Base-by-base conservation (phyloP, 768 basidiomycete genomes). In the Russula griseocarnosa region DNA sequence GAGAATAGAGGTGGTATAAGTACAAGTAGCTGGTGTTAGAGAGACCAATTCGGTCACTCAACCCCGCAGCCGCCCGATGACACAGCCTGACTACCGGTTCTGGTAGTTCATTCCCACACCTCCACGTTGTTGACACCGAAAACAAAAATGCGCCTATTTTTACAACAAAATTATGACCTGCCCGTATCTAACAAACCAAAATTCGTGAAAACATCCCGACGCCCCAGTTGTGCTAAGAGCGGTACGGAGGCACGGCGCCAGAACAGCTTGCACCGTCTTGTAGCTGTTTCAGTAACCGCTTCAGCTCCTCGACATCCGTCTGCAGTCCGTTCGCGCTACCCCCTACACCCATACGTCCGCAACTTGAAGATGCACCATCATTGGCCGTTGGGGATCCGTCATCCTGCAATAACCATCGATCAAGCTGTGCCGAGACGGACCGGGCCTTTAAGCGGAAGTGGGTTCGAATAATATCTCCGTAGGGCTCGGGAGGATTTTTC, bases 401-500 rank as follows among this genome's bases (percentile, higher is more conserved):
- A 70, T 96, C 94, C 60, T 82, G 74, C 5, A 73, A 70, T 40
- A 91, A 77, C 92, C 92, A 97, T 61, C 83, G 78, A 69, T 94
- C 87, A 49, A 98, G 78, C 74, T 95, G 94, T 26, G 80, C 72
- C 24, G 75, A 74, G 63, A 98, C 83, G 3, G 82, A 81, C 55
- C 77, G 78, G 1, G 91, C 86, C 71, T 98, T 98, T 62, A 97
- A 76, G 20, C 89, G 82, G 78, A 93, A 98, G 75, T 98, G 95
- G 0, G 93, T 95, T 38, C 83, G 86, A 71, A 98, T 88, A 61
- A 96, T 83, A 63, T 94, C 91, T 34, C 77, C 85, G 71, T 94
- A 97, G 58, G 91, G 90, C 69, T 92, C 89, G 10, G 92, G 90
- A 34, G 90, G 87, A 61, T 82, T 83, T 73, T 86, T 87, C 70